Evolutionary conservation across 257 asterid species (phyloP), one percentile per base, ranked within the genome.

Genomic region (Gardenia jasminoides): DNA sequence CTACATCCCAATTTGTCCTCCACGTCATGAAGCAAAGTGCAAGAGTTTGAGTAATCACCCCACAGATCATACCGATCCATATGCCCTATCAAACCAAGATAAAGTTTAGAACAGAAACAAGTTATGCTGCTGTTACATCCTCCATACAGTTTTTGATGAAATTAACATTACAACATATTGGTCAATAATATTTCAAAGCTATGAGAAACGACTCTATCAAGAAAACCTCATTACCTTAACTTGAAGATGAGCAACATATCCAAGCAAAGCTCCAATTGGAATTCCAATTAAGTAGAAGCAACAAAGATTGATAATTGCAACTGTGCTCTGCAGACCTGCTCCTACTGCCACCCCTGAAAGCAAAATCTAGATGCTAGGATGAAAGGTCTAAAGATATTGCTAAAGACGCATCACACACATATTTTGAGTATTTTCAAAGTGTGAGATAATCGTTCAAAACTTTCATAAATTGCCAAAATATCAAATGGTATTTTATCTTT

Each of bases 41-140:
- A 77, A 86, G 64, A 6, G 97, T 85, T 77, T 93, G 98, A 19
- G 84, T 48, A 10, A 88, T 71, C 72, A 93, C 41, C 47, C 97
- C 98, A 20, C 88, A 9, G 75, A 86, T 89, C 97, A 93, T 92
- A 48, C 98, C 98, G 16, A 89, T 87, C 97, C 98, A 93, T 82
- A 93, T 93, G 15, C 96, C 98, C 98, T 93, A 82, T n/a, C 16
- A 66, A 80, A 70, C 19, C 75, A 61, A 78, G 36, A 68, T 46
- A 26, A 66, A 64, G 48, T 4, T 75, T 41, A 33, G 54, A 61
- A n/a, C 41, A 15, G 46, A 17, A 30, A 13, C 26, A 15, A 62
- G 26, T 22, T 10, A 48, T 15, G 48, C 16, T 48, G 54, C 22
- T 13, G 10, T 2, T 59, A 44, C 15, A n/a, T 13, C 22, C 22